A percentile compares a stretch with the other conserved stretches of the same genome.
Conservation (phyloP, 805 yeast species). For the Saturnispora besseyi region DNA sequence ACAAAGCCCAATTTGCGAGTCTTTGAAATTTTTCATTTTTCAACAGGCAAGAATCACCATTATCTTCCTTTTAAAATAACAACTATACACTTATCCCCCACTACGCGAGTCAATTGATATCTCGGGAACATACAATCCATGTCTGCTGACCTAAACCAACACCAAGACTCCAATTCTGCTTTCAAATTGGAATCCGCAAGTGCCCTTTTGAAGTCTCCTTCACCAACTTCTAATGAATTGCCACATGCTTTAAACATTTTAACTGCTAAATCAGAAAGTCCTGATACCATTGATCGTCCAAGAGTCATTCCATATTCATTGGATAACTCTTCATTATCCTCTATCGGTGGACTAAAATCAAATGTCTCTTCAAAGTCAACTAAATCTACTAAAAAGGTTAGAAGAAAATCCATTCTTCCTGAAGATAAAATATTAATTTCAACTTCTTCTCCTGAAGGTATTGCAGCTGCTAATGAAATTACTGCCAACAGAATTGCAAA, state of each 20-base stretch:
- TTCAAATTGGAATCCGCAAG: background rate
- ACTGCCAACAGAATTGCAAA: constrained; percentile 72
- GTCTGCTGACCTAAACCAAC: background rate
- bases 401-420: constrained; percentile 10
- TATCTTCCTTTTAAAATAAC: background rate
- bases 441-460: constrained; percentile 80
- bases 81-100: background rate
- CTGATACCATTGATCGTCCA: background rate
- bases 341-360: background rate
- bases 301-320: background rate
- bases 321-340: background rate
- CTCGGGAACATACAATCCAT: background rate
- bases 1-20: background rate
- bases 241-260: background rate
- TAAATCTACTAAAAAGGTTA: constrained; percentile 2
- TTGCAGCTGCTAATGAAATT: constrained; percentile 78
- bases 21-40: background rate
- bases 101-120: background rate
- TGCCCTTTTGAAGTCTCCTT: background rate
- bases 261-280: background rate
- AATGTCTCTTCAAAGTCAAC: background rate
- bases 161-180: background rate
- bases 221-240: background rate
- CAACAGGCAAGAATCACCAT: background rate
- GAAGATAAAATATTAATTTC: constrained; percentile 35